These are phyloP conservation scores for Fusarium sp. DNA, from an alignment of 2,329 filamentous ascomycete species.

Conservation along the genomic window DNA sequence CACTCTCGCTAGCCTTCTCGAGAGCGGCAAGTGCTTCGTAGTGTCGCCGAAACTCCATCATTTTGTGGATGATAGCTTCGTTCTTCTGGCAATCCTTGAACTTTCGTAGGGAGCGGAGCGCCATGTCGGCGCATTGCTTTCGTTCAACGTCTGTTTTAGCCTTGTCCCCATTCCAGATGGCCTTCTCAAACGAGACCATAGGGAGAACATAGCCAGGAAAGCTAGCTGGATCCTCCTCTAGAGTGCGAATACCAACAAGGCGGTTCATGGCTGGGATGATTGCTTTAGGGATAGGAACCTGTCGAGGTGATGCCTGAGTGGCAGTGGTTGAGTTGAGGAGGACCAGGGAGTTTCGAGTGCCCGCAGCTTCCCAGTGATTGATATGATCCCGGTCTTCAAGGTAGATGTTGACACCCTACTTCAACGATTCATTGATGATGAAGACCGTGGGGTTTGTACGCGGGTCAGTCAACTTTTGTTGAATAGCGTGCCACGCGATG, in stretches of 20 bases:
- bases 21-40: neutral
- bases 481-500: neutral
- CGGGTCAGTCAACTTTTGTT: neutral
- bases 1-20: neutral
- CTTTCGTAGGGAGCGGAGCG: neutral
- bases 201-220: neutral
- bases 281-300: neutral
- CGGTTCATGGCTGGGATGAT: neutral
- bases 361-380: neutral
- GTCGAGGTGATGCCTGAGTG: neutral
- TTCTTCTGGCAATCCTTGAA: constrained; percentile 5
- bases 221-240: neutral
- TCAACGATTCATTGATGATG: neutral
- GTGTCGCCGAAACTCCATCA: neutral
- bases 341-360: neutral
- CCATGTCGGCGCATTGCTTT: neutral
- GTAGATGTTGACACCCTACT: neutral
- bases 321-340: neutral
- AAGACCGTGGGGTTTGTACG: neutral
- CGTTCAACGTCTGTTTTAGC: neutral
- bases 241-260: neutral
- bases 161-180: neutral
- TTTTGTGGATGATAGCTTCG: neutral
- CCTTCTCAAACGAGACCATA: constrained; percentile 2
- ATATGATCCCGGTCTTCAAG: neutral